These are phyloP conservation scores for Paramecium sonneborni DNA, from an alignment of 73 alveolate species.

Conservation along the genomic window DNA sequence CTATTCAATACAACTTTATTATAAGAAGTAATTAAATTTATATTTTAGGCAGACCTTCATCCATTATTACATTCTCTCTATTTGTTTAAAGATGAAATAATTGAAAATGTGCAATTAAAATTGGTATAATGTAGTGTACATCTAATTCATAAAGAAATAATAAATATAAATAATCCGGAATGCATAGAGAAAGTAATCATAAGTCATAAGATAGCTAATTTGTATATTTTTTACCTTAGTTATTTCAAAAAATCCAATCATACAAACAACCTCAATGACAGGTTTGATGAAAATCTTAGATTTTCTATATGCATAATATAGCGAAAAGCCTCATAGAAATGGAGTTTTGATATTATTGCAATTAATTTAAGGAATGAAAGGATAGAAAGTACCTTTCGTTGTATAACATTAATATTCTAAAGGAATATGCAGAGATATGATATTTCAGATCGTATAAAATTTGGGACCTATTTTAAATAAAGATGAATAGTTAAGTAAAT, in stretches of 20 bases:
- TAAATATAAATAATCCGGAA: slow-evolving; percentile 20
- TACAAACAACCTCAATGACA: slow-evolving; percentile 3
- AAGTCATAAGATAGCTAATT: background rate
- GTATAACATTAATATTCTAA: background rate
- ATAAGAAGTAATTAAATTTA: background rate
- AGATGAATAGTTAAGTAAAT: slow-evolving; percentile 5
- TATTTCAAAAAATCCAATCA: background rate
- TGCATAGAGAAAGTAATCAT: slow-evolving; percentile 11
- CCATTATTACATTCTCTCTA: background rate
- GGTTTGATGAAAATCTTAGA: slow-evolving; percentile 19
- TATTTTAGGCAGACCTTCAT: slow-evolving; percentile 49
- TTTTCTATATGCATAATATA: background rate
- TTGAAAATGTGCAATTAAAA: background rate
- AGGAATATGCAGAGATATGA: slow-evolving; percentile 43
- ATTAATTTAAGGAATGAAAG: background rate
- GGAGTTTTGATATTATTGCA: slow-evolving; percentile 27
- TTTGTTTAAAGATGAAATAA: slow-evolving; percentile 6
- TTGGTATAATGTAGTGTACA: slow-evolving; percentile 38
- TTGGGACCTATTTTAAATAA: background rate
- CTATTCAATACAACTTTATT: background rate
- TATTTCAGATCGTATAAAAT: background rate
- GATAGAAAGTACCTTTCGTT: background rate
- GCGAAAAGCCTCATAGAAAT: background rate
- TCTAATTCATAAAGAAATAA: background rate
- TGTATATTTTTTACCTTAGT: background rate